Base-by-base conservation (phyloP, 345 rosid genomes). In the Combretum micranthum region DNA sequence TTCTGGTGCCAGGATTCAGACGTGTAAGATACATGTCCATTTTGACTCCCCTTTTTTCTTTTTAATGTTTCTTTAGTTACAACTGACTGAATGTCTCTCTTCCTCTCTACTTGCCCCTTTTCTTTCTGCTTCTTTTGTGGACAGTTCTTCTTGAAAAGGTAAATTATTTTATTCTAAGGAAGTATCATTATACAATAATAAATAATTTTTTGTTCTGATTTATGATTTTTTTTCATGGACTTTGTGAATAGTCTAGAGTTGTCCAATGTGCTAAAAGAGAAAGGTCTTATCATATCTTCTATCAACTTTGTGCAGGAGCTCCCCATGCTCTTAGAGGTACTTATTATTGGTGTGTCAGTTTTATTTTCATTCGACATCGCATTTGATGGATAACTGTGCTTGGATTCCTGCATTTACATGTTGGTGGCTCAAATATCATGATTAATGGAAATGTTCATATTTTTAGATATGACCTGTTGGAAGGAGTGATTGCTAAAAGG, bases 91-190 rank as follows among this genome's bases (percentile, higher is more conserved):
- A 60, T 64, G 84, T 80, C 59, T 77, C 77, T n/a, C 45, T 32
- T 18, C 32, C 55, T 69, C 61, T 66, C 55, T 47, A 44, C 69
- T 46, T 57, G 25, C 25, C 21, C 47, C 69, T 57, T 76, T 70
- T 61, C 44, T n/a, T 47, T n/a, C n/a, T n/a, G n/a, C 53, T 59
- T 55, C 60, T 66, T 42, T 44, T 69, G 25, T 32, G 20, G 59
- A 73, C 83, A 93, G 99, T 93, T 83, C 81, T 93, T 63, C 92
- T 93, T 62, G 99, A 93, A 72, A 93, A 93, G 99, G 97, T 93
- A 83, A 64, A 61, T 32, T 25, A 21, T 43, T 53, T 62, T 63
- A 43, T 42, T 48, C 57, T 57, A 44, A 22, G 58, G 63, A 20
- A 37, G 62, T 55, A 18, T 23, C 53, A 7, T 32, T 32, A 32